Evolutionary conservation across 2,329 filamentous ascomycete genomes (phyloP), one percentile per base, ranked within the genome.

Genomic region (Penicillium sp.): DNA sequence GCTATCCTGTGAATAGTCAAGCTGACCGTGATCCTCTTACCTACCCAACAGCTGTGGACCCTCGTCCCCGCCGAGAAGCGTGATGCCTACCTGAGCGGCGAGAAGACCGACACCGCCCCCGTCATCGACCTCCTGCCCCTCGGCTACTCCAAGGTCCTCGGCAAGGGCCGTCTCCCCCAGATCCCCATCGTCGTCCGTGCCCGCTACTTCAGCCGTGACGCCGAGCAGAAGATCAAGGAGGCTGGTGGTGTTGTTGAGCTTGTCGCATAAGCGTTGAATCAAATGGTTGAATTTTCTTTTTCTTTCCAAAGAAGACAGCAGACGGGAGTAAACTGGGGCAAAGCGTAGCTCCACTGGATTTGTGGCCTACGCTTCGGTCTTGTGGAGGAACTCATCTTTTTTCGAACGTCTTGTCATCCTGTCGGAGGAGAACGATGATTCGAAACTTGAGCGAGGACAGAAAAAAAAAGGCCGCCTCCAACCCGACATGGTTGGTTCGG

Each of bases 221-320:
- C 93, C 63, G 93, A 98, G 86, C 82, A 88, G 80, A 98, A 98
- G 87, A 96, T 98, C 78, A 95, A 88, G 74, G 89, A 93, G 76
- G 91, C 90, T 68, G 93, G 93, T 75, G 91, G 91, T 77, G 88
- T 95, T 69, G 80, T 95, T 68, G 89, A 96, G 83, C 82, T 96
- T 73, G 88, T 96, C 70, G 90, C 90, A 77, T 96, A 86, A 81
- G 68, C 62, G 64, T 57, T 59, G 51, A 58, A 44, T 55, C 18
- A 32, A 32, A 32, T 32, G 29, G 29, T 32, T 32, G 29, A 32
- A 32, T 32, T 49, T 45, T 51, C 46, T 53, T 55, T 59, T 57
- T 51, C 57, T 49, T 24, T n/a, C 40, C 43, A 56, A 58, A 58
- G 58, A 60, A 59, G 53, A 50, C 56, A 53, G 36, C 13, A 38